Conservation (phyloP, 495 filamentous ascomycete species). For the Parathielavia hyrcaniae region DNA sequence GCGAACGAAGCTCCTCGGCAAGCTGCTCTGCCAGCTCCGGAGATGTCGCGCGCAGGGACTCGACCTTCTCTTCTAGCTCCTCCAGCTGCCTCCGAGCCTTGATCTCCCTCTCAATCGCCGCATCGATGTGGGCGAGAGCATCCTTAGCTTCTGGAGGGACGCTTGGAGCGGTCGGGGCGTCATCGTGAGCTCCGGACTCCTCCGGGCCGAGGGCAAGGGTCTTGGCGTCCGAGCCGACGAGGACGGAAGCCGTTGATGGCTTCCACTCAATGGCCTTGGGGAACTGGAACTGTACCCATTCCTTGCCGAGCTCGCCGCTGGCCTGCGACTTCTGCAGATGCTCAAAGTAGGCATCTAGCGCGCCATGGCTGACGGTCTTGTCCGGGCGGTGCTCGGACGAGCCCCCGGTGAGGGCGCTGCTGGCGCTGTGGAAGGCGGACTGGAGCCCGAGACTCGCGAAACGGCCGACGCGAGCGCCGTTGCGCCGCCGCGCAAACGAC, state of each 20-base stretch:
- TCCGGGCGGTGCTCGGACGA: conserved; percentile 40
- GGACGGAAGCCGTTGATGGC: conserved; percentile 46
- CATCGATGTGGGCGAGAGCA: conserved; percentile 46
- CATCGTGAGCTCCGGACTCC: conserved; percentile 16
- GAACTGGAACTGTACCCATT: conserved; percentile 89
- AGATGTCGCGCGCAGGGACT: conserved; percentile 34
- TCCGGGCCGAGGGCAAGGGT: conserved; percentile 34
- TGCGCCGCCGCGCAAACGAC: conserved; percentile 45
- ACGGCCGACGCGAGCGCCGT: conserved; percentile 50
- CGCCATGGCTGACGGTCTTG: conserved; percentile 41
- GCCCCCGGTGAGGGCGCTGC: conserved; percentile 29
- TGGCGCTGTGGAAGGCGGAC: conserved; percentile 61
- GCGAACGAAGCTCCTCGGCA: conserved; percentile 37
- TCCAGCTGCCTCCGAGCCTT: conserved; percentile 42
- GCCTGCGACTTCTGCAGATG: conserved; percentile 73
- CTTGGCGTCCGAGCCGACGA: conserved; percentile 47
- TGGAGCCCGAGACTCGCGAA: conserved; percentile 59
- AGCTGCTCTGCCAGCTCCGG: conserved; percentile 35
- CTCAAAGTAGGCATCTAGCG: conserved; percentile 80
- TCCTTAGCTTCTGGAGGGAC: conserved; percentile 36
- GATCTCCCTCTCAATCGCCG: conserved; percentile 45
- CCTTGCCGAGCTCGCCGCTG: conserved; percentile 57
- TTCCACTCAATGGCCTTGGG: conserved; percentile 82
- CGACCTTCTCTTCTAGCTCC: conserved; percentile 41
- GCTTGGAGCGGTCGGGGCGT: conserved; percentile 11